Evolutionary conservation across 352 stramenopile genomes (phyloP).

Genomic region (Pythium phragmiticola): DNA sequence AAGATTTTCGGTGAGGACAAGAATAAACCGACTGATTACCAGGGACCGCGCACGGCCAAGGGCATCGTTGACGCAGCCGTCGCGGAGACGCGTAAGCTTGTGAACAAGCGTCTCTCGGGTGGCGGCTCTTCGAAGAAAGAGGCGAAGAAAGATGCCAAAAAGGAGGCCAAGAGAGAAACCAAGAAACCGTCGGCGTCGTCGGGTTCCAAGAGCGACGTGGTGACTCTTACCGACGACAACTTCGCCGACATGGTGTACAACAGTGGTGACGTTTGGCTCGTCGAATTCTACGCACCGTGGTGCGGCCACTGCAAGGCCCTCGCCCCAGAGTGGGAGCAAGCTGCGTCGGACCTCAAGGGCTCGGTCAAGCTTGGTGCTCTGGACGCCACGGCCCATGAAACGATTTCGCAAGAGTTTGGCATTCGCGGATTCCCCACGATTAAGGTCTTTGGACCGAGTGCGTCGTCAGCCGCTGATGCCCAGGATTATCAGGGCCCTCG

Average conservation of each 20-base stretch:
- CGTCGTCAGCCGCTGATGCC: conserved; percentile 50
- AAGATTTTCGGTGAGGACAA: conserved; percentile 91
- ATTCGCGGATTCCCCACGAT: conserved; percentile 95
- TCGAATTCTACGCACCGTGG: conserved; percentile 93
- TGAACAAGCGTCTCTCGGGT: conserved; percentile 67
- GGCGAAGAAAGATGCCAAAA: conserved; percentile 38
- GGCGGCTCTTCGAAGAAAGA: conserved; percentile 51
- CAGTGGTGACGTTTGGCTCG: conserved; percentile 87
- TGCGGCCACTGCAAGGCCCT: conserved; percentile 92
- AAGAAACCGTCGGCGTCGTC: conserved; percentile 30
- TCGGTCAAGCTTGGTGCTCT: conserved; percentile 91
- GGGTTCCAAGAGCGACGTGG: conserved; percentile 62
- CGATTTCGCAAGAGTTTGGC: conserved; percentile 82
- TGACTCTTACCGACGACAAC: conserved; percentile 89
- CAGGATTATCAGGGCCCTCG: conserved; percentile 89
- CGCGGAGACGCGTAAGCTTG: conserved; percentile 61
- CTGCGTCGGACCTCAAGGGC: conserved; percentile 84
- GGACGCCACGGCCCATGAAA: conserved; percentile 91
- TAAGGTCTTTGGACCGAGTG: conserved; percentile 90
- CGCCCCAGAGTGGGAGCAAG: conserved; percentile 90
- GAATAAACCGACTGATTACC: conserved; percentile 69
- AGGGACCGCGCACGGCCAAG: conserved; percentile 76
- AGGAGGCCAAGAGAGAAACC: conserved; percentile 38
- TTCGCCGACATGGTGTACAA: conserved; percentile 92
- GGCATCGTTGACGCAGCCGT: conserved; percentile 86